These are phyloP conservation scores for Leucosporidium creatinivorum DNA, from an alignment of 768 basidiomycete species.

Conservation along the genomic window DNA sequence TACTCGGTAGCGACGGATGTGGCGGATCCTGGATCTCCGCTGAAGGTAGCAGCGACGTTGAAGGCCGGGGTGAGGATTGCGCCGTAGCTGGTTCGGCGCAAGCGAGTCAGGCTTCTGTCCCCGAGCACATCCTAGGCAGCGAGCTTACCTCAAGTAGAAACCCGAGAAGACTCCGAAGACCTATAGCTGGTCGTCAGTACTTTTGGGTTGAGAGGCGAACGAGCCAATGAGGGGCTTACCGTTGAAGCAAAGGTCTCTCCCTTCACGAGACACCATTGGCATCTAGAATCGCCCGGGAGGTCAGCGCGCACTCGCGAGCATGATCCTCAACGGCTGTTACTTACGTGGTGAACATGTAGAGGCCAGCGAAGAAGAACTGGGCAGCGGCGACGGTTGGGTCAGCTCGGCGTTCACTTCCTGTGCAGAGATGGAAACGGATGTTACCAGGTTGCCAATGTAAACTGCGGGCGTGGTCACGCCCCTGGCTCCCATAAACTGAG, in stretches of 20 bases:
- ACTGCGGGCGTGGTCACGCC: neutral
- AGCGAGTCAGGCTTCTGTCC: neutral
- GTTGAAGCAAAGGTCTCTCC: constrained; percentile 7
- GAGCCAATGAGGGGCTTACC: too few species aligned
- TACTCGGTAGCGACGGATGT: neutral
- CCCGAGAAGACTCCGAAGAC: neutral
- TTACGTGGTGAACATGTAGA: neutral
- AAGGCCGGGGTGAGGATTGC: constrained; percentile 15
- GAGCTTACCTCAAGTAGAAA: neutral
- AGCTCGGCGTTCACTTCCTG: too few species aligned
- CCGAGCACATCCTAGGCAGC: neutral
- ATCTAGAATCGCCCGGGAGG: neutral
- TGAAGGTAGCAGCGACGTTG: neutral
- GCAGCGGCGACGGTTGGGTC: neutral
- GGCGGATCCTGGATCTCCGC: neutral
- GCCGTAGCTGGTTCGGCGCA: neutral
- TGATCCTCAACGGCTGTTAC: too few species aligned
- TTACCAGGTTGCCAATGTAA: constrained; percentile 2
- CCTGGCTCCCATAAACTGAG: neutral
- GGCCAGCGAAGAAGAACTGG: constrained; percentile 2
- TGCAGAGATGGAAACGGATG: too few species aligned
- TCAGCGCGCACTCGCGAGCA: too few species aligned
- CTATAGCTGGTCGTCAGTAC: neutral
- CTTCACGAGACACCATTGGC: constrained; percentile 7
- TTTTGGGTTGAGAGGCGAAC: too few species aligned